These are phyloP conservation scores for Globisporangium canariense DNA, from an alignment of 352 stramenopile genomes.

Conservation along the genomic window DNA sequence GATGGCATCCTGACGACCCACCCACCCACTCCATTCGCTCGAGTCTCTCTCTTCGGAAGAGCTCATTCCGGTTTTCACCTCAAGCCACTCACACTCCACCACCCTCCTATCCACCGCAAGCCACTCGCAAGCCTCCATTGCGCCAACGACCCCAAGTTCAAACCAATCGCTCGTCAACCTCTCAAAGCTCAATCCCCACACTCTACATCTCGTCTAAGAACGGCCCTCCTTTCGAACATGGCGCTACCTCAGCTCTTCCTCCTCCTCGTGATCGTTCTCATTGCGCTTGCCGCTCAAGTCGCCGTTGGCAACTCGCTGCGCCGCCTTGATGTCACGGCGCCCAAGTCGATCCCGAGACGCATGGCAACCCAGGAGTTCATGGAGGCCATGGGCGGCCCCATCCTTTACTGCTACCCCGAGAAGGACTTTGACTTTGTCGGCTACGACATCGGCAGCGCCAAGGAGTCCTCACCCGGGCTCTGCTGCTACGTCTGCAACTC, in stretches of 20 bases:
- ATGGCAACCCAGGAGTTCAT: neutral
- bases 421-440: neutral
- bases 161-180: neutral
- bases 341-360: neutral
- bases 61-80: slow-evolving; percentile 1
- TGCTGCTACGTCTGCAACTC: slow-evolving; percentile 34
- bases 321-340: neutral
- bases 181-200: neutral
- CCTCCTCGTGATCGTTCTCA: neutral
- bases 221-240: neutral
- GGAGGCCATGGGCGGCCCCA: neutral
- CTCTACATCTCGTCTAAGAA: neutral
- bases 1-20: no score
- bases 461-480: slow-evolving; percentile 10
- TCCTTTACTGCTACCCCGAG: neutral
- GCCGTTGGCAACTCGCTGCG: neutral
- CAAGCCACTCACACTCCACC: neutral
- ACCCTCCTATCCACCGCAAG: neutral
- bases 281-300: neutral
- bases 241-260: neutral
- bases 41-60: neutral
- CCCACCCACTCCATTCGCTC: no score
- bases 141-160: neutral
- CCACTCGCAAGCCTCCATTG: neutral
- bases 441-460: slow-evolving; percentile 29